Base-by-base conservation (phyloP, 148 eudicot genomes). In the Simmondsia chinensis region DNA sequence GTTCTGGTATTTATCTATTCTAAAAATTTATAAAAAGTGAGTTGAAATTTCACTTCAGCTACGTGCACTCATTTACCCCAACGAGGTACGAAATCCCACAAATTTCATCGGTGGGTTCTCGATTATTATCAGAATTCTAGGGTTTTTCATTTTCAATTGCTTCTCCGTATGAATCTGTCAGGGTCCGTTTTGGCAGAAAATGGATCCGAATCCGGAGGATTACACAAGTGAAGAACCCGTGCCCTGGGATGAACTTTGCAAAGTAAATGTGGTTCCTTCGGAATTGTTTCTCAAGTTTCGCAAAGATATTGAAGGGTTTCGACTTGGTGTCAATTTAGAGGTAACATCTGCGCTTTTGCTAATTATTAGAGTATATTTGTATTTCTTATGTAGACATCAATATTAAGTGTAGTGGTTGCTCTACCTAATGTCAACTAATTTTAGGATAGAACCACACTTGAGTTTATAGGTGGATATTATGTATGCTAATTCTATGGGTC, bases 231-330 rank as follows among this genome's bases (percentile, higher is more conserved):
- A 67, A 35, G 87, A 77, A 46, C 66, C 76, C 18, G 45, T 63
- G 45, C 74, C 94, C 0, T 83, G 94, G 94, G 94, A 87, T n/a
- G 94, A 88, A 26, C 72, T 52, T 6, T 83, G 73, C 75, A 80
- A 67, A 27, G 15, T 88, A 43, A 46, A 83, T 51, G 65, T 88
- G 53, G 53, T 88, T 44, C 96, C 94, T 12, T 74, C 94, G 1
- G 83, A 88, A 50, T 46, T 83, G 27, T 75, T 88, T 48, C 51
- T 83, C 65, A 88, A 88, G 53, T 84, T 88, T 36, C 77, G 96
- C 39, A 77, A 75, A 71, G 61, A 83, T 53, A 27, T 66, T 45
- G 58, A 80, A 36, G 94, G 79, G 11, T 67, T 74, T 44, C 71
- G 89, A 23, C 56, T 83, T 54, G 96, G 86, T 47, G 56, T 83